A percentile compares a stretch with the other conserved stretches of the same genome.
phyloP scores from a whole-genome alignment of 345 rosid genomes.

The Diplotaxis tenuifolia region DNA sequence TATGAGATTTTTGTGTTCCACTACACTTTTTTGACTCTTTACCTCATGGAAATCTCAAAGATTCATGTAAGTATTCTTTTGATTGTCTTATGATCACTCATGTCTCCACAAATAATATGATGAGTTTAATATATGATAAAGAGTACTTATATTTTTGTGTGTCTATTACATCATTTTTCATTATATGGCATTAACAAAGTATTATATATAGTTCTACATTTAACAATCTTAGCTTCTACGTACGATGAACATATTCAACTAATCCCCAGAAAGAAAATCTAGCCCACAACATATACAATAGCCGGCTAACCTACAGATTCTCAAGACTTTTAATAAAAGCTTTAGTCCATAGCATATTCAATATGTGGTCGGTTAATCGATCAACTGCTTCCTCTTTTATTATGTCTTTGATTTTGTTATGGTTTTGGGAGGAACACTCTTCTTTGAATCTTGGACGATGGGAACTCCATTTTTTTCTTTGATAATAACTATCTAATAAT shows the following conservation, averaged over 20 bases:
- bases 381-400: background rate
- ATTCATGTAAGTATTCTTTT: slow-evolving; percentile 21
- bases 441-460: background rate
- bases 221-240: background rate
- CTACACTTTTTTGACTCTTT: slow-evolving; percentile 35
- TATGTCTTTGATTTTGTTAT: background rate
- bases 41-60: slow-evolving; percentile 38
- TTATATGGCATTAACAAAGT: background rate
- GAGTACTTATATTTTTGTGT: background rate
- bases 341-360: background rate
- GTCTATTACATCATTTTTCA: background rate
- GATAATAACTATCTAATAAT: background rate
- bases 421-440: background rate
- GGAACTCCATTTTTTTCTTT: background rate
- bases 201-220: background rate
- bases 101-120: slow-evolving; percentile 6
- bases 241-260: background rate
- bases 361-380: background rate
- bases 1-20: slow-evolving; percentile 30
- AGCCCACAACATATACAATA: background rate
- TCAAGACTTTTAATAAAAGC: background rate
- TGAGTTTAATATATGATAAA: slow-evolving; percentile 2
- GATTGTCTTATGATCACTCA: slow-evolving; percentile 29
- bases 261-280: background rate
- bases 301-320: background rate